Evolutionary conservation across 75 land plant species (phyloP).

Genomic region (Pinus taeda): DNA sequence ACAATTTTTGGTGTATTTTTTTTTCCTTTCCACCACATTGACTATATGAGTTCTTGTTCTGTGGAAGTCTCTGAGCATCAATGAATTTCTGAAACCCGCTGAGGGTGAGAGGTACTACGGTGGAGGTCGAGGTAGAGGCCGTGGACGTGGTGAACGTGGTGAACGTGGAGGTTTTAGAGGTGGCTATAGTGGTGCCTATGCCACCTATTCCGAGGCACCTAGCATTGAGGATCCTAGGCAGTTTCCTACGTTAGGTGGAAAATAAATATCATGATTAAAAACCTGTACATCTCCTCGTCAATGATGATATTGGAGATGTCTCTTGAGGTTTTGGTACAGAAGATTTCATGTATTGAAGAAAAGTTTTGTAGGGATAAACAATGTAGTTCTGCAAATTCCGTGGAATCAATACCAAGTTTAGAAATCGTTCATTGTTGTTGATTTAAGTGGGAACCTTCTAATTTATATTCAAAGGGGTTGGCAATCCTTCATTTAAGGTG

Average conservation of each 20-base stretch:
- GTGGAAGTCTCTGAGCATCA: slow-evolving; percentile 54
- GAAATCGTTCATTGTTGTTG: not conserved
- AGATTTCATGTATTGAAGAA: not conserved
- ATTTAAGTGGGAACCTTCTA: not conserved
- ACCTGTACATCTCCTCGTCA: not conserved
- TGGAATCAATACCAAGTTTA: not conserved
- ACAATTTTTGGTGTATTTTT: not conserved
- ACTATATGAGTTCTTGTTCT: slow-evolving; percentile 1
- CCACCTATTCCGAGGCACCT: slow-evolving; percentile 18
- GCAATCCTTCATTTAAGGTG: not conserved
- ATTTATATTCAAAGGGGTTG: not conserved
- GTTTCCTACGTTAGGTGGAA: slow-evolving; percentile 55
- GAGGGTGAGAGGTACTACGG: slow-evolving; percentile 46
- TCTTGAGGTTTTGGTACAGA: not conserved
- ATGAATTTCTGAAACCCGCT: slow-evolving; percentile 63
- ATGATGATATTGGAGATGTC: not conserved
- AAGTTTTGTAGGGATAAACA: slow-evolving; percentile 12
- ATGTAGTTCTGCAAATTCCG: not conserved
- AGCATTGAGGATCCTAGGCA: slow-evolving; percentile 47
- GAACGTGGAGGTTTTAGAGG: slow-evolving; percentile 19
- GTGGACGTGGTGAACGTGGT: slow-evolving; percentile 29
- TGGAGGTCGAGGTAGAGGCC: slow-evolving; percentile 47
- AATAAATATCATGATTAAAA: slow-evolving; percentile 6
- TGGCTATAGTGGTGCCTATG: slow-evolving; percentile 11
- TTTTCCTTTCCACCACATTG: not conserved